Percentiles rank a stretch among this genome's conserved stretches.
Evolutionary conservation across 23 red algal species (phyloP).

Genomic region (Gracilaria gracilis): DNA sequence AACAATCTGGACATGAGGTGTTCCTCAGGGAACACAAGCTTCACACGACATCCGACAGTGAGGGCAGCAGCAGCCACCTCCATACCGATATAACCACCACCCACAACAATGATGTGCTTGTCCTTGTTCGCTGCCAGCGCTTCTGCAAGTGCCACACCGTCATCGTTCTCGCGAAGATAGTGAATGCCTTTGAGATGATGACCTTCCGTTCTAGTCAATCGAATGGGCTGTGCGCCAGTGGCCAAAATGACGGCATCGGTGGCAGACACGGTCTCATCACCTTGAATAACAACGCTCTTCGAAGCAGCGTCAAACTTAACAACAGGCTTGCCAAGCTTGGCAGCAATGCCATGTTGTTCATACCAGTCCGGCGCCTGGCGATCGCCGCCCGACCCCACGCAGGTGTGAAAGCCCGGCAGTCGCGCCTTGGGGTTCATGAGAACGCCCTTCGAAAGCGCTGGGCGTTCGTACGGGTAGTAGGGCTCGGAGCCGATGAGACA

Average conservation of each 20-base stretch:
- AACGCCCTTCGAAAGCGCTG: slow-evolving; percentile 94
- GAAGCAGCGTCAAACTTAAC: slow-evolving; percentile 53
- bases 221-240: slow-evolving; percentile 76
- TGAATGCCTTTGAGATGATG: slow-evolving; percentile 84
- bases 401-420: slow-evolving; percentile 98
- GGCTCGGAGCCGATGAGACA: slow-evolving; percentile 84
- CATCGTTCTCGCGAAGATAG: slow-evolving; percentile 88
- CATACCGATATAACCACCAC: slow-evolving; percentile 99
- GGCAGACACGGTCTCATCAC: slow-evolving; percentile 40
- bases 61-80: slow-evolving; percentile 91
- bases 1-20: slow-evolving; percentile 97
- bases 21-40: slow-evolving; percentile 93
- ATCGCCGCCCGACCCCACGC: slow-evolving; percentile 93
- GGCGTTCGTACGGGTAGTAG: slow-evolving; percentile 93
- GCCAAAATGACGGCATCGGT: slow-evolving; percentile 86
- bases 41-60: slow-evolving; percentile 76
- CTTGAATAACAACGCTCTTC: slow-evolving; percentile 63
- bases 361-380: slow-evolving; percentile 93
- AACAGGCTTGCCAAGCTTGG: slow-evolving; percentile 81
- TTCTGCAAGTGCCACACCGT: slow-evolving; percentile 82
- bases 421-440: slow-evolving; percentile 83
- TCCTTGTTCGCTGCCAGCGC: slow-evolving; percentile 75
- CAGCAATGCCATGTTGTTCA: slow-evolving; percentile 74
- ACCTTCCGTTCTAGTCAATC: slow-evolving; percentile 72
- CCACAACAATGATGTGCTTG: slow-evolving; percentile 88